Percentiles rank a stretch among this genome's conserved stretches.
phyloP scores from a whole-genome alignment of 345 rosid genomes.

The Populus ilicifolia region DNA sequence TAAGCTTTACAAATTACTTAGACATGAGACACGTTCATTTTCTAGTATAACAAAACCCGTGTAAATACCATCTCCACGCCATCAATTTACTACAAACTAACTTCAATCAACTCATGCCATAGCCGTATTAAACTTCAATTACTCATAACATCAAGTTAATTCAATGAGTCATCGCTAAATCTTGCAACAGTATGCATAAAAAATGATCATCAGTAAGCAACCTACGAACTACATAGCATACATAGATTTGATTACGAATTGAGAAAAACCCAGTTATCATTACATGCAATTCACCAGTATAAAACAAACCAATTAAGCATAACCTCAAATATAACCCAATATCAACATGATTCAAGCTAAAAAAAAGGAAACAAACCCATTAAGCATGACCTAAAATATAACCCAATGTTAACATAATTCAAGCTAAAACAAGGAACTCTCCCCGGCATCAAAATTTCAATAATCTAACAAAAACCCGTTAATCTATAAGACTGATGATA shows the following conservation, averaged over 20 bases:
- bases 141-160: background rate
- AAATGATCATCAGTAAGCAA: background rate
- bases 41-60: no score
- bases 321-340: conserved; percentile 2
- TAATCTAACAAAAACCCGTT: conserved; percentile 19
- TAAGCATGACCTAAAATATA: background rate
- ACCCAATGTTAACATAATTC: background rate
- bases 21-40: no score
- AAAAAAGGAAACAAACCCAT: background rate
- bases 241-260: background rate
- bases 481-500: background rate
- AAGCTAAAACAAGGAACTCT: background rate
- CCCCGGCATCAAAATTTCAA: background rate
- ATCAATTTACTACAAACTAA: background rate
- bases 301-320: background rate
- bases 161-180: background rate
- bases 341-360: background rate
- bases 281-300: background rate
- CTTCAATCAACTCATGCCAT: background rate
- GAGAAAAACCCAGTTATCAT: background rate
- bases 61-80: no score
- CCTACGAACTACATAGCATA: no score
- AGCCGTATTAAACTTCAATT: background rate
- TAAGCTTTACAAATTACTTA: background rate
- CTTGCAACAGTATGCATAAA: background rate